Percentiles rank a stretch among this genome's conserved stretches.
phyloP scores from a whole-genome alignment of 1,284 basidiomycete genomes.

The Rhodotorula glutinis region DNA sequence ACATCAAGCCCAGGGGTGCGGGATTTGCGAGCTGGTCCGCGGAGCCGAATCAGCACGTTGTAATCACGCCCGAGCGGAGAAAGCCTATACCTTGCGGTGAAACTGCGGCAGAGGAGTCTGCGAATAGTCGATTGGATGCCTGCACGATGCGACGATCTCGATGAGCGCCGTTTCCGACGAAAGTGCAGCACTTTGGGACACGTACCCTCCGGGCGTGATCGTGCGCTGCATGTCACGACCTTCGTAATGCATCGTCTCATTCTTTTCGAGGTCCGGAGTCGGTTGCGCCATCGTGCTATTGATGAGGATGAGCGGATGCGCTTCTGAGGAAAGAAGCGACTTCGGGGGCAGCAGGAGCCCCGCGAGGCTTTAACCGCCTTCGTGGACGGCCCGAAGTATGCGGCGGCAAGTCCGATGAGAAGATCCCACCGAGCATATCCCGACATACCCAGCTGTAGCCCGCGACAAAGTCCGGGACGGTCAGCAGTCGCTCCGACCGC shows the following conservation, averaged over 20 bases:
- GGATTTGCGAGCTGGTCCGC: neutral
- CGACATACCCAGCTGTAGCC: too few species aligned
- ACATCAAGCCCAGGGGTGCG: neutral
- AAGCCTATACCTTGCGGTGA: constrained; percentile 48
- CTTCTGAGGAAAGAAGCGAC: neutral
- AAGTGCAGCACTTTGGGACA: neutral
- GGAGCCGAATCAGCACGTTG: neutral
- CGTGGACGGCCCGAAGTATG: too few species aligned
- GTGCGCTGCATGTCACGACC: neutral
- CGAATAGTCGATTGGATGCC: constrained; percentile 12
- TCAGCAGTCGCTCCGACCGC: neutral
- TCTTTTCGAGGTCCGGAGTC: constrained; percentile 1
- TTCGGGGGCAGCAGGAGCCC: too few species aligned
- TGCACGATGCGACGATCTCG: neutral
- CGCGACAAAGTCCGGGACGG: too few species aligned
- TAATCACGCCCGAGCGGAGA: neutral
- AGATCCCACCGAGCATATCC: too few species aligned
- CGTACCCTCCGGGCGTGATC: neutral
- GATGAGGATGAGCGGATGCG: neutral
- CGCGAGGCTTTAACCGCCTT: too few species aligned
- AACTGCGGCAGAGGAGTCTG: constrained; percentile 43
- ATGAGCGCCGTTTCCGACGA: too few species aligned
- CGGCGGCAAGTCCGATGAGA: too few species aligned
- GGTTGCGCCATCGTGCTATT: neutral
- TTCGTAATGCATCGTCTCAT: neutral